Evolutionary conservation across 306 rosid species (phyloP).

Genomic region (Canavalia ensiformis): DNA sequence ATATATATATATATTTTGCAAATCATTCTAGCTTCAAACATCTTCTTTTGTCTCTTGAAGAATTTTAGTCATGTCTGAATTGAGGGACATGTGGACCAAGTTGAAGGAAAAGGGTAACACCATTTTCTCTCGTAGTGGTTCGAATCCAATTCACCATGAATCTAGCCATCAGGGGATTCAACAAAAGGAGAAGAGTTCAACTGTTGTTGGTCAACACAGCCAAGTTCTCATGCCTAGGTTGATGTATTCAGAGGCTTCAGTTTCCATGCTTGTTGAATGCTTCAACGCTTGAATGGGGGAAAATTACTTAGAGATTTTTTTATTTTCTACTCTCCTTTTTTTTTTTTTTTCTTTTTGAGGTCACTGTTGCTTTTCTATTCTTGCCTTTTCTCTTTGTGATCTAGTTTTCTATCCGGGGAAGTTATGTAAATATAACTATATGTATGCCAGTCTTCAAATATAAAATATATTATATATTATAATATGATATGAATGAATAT

Average conservation of each 20-base stretch:
- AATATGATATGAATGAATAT: too few species aligned
- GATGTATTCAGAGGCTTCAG: conserved; percentile 62
- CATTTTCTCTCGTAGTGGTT: conserved; percentile 43
- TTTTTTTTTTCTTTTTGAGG: too few species aligned
- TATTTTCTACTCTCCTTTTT: too few species aligned
- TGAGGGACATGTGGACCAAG: conserved; percentile 57
- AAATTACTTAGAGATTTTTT: neutral
- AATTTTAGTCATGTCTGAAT: neutral
- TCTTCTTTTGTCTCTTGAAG: neutral
- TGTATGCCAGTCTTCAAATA: too few species aligned
- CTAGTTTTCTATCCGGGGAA: neutral
- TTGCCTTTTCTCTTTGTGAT: neutral
- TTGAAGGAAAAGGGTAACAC: conserved; percentile 56
- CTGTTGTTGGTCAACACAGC: neutral
- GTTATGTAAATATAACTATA: too few species aligned
- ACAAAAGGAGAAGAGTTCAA: conserved; percentile 43
- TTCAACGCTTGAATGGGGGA: conserved; percentile 49
- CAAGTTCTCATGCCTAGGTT: conserved; percentile 40
- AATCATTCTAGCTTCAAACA: neutral
- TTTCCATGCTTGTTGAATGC: conserved; percentile 61
- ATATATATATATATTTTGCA: neutral
- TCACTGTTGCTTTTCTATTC: neutral
- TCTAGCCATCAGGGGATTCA: conserved; percentile 27
- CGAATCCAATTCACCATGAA: conserved; percentile 13
- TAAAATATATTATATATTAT: too few species aligned